These are phyloP conservation scores for Parietaria judaica DNA, from an alignment of 306 rosid genomes.

Conservation along the genomic window DNA sequence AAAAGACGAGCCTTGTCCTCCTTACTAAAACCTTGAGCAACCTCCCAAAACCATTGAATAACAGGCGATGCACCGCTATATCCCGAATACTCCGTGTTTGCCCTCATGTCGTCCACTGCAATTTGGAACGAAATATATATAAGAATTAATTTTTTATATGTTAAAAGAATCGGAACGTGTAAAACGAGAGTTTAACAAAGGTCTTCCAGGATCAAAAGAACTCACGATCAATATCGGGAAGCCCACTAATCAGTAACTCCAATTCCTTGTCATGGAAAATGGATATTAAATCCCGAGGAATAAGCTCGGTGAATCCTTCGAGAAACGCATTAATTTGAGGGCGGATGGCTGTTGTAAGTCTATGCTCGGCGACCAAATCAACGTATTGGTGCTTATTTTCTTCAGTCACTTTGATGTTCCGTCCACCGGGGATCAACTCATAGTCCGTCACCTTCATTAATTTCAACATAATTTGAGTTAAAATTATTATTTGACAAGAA, in stretches of 20 bases:
- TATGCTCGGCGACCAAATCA: conserved; percentile 87
- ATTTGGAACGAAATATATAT: conserved; percentile 10
- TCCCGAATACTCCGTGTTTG: conserved; percentile 93
- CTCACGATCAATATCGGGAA: conserved; percentile 95
- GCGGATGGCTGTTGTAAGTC: conserved; percentile 87
- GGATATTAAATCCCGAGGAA: conserved; percentile 64
- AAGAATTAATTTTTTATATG: neutral
- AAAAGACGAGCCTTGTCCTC: conserved; percentile 97
- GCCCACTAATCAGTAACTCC: conserved; percentile 88
- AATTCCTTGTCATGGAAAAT: conserved; percentile 89
- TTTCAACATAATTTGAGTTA: conserved; percentile 14
- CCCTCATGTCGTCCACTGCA: conserved; percentile 96
- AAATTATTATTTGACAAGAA: neutral
- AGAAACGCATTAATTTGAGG: conserved; percentile 91
- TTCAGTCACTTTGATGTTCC: conserved; percentile 86
- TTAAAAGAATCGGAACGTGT: conserved; percentile 1
- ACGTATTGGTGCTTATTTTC: conserved; percentile 92
- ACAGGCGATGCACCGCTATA: conserved; percentile 76
- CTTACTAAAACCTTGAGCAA: conserved; percentile 79
- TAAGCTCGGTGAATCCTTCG: conserved; percentile 77
- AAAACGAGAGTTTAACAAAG: neutral
- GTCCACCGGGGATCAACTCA: conserved; percentile 92
- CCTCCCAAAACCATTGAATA: conserved; percentile 98
- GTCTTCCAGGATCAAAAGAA: neutral
- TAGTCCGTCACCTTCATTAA: conserved; percentile 77